Conservation (phyloP, 1,284 basidiomycete genomes). For the Sparassis latifolia region DNA sequence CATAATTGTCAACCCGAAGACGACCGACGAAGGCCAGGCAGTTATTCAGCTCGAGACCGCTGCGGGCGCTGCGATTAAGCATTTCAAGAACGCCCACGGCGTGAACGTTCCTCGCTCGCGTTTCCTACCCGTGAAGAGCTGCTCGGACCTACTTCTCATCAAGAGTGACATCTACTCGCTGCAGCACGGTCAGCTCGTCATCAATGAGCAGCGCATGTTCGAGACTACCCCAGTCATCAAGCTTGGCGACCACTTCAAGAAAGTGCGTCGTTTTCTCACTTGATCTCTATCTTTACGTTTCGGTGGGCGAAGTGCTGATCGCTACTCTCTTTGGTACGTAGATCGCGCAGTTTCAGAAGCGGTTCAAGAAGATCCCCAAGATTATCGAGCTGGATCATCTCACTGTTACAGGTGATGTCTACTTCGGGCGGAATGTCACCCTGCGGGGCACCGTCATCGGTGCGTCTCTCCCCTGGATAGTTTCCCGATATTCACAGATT, state of each 20-base stretch:
- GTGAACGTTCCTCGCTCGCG: conserved; percentile 97
- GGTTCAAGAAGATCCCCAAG: conserved; percentile 95
- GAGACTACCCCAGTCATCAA: conserved; percentile 96
- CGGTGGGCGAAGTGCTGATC: neutral
- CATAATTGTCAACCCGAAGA: conserved; percentile 93
- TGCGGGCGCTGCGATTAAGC: conserved; percentile 97
- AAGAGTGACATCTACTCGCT: conserved; percentile 97
- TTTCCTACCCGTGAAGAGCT: conserved; percentile 95
- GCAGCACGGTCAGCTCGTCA: conserved; percentile 89
- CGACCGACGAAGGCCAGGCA: conserved; percentile 71
- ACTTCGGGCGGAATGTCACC: conserved; percentile 91
- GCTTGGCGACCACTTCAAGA: conserved; percentile 90
- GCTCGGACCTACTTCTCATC: conserved; percentile 90
- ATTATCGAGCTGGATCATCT: conserved; percentile 94
- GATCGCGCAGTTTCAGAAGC: conserved; percentile 96
- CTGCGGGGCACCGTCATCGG: conserved; percentile 84
- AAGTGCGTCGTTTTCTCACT: conserved; percentile 25
- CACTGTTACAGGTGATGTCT: conserved; percentile 94
- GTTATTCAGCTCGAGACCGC: conserved; percentile 85
- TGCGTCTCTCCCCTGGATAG: conserved; percentile 18
- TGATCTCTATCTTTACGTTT: neutral
- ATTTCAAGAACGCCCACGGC: conserved; percentile 91
- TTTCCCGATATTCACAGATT: neutral
- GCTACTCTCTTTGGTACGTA: conserved; percentile 30
- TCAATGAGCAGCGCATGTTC: conserved; percentile 89